Base-by-base conservation (phyloP, 1,284 basidiomycete species). In the Fomitiporia mediterranea region DNA sequence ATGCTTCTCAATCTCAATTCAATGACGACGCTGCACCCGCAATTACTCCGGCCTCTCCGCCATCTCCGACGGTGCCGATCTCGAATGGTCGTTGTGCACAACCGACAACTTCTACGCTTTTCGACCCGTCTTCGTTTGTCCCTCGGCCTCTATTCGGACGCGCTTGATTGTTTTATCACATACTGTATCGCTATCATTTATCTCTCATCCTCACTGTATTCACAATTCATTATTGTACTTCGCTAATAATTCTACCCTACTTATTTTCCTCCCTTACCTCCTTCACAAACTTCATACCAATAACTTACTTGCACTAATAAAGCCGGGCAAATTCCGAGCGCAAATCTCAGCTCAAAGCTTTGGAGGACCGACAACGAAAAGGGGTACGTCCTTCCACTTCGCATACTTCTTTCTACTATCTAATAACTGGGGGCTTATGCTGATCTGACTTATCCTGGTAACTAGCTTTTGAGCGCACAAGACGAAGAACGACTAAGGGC, bases 71-170 rank as follows among this genome's bases (percentile, higher is more conserved):
- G 23, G 28, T 5, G 19, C 9, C 19, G n/a, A 27, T 6, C 15
- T n/a, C 21, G 6, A 51, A 21, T n/a, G n/a, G n/a, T n/a, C 21
- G 9, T 28, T 38, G 25, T 17, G 15, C 15, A 17, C 19, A 6
- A 9, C 50, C 23, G n/a, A 30, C 15, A 55, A 48, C 21, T 34
- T 5, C 13, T 2, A 21, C n/a, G 4, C 23, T n/a, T 6, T 37
- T 34, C 19, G 40, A 28, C n/a, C 3, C 53, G 17, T n/a, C 34
- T 17, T 30, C 55, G 39, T 55, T 55, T 34, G 43, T 51, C 13
- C 57, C 57, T 3, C 57, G 53, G 7, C 49, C 57, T 6, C 39
- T 56, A 9, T 55, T 59, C 52, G 53, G 53, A 21, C 55, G 46
- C 17, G 53, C 57, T 19, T 59, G 30, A 59, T 25, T 6, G 19